A percentile compares a stretch with the other conserved stretches of the same genome.
phyloP scores from a whole-genome alignment of 345 rosid species.

The Mangifera indica region DNA sequence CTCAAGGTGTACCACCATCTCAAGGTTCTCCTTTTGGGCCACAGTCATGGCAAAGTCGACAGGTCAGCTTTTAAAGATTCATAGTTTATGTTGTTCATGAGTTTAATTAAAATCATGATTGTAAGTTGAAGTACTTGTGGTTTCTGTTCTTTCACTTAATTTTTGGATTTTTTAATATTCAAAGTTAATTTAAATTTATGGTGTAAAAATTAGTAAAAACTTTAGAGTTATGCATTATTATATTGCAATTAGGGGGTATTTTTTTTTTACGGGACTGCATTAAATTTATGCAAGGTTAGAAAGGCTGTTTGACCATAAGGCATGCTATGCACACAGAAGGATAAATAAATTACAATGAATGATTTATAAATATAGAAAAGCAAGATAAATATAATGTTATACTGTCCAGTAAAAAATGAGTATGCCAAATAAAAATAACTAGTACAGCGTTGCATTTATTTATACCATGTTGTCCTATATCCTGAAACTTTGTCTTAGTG shows the following conservation, averaged over 20 bases:
- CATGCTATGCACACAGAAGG: neutral
- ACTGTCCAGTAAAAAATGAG: neutral
- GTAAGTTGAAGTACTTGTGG: neutral
- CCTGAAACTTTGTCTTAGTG: neutral
- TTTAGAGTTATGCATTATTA: neutral
- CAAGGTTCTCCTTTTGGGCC: conserved; percentile 62
- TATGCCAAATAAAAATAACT: neutral
- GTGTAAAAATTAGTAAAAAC: neutral
- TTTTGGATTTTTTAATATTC: neutral
- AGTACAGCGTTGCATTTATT: neutral
- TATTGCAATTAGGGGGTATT: neutral
- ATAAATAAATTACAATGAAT: neutral
- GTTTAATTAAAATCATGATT: neutral
- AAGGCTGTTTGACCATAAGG: neutral
- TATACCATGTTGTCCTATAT: neutral
- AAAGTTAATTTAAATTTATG: neutral
- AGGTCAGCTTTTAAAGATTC: conserved; percentile 29
- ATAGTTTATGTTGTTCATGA: neutral
- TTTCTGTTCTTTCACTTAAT: neutral
- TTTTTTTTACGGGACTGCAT: neutral
- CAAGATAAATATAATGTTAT: neutral
- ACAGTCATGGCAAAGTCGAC: conserved; percentile 49
- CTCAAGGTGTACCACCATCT: conserved; percentile 17
- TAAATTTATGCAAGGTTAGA: neutral
- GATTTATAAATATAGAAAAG: neutral